Evolutionary conservation across 1,284 basidiomycete species (phyloP).

Genomic region (Sparassis latifolia): DNA sequence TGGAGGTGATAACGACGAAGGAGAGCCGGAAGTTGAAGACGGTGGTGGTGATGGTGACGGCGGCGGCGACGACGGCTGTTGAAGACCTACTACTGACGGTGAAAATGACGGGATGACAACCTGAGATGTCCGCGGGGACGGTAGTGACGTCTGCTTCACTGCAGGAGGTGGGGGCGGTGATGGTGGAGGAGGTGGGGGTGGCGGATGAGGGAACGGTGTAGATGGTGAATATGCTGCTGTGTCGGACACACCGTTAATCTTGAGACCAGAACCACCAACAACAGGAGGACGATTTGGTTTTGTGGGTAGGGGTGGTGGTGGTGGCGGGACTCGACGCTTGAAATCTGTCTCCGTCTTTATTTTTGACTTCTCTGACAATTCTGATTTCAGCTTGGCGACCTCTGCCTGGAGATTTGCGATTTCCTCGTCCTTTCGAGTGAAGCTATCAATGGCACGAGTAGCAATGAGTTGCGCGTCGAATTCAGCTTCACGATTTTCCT

Average conservation of each 20-base stretch:
- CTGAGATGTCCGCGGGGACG: conserved; percentile 7
- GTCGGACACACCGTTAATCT: not conserved
- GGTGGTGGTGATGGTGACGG: conserved; percentile 15
- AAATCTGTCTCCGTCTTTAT: conserved; percentile 60
- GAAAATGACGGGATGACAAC: too few relatives aligned
- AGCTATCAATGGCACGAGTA: conserved; percentile 59
- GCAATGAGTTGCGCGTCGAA: conserved; percentile 72
- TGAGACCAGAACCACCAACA: conserved; percentile 4
- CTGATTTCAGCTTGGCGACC: conserved; percentile 45
- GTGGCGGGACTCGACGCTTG: conserved; percentile 60
- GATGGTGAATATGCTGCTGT: not conserved
- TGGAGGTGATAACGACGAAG: conserved; percentile 14
- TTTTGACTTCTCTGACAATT: conserved; percentile 46
- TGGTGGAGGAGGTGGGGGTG: conserved; percentile 12
- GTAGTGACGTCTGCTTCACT: conserved; percentile 5
- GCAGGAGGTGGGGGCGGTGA: conserved; percentile 6
- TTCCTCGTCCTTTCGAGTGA: conserved; percentile 68
- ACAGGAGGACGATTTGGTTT: conserved; percentile 7
- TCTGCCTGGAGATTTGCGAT: conserved; percentile 49
- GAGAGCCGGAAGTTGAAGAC: conserved; percentile 17
- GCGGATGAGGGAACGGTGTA: conserved; percentile 10
- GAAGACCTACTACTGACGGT: too few relatives aligned
- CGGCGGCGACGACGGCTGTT: conserved; percentile 6
- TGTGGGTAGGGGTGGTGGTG: conserved; percentile 45
- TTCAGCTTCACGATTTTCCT: conserved; percentile 41